Percentiles rank a stretch among this genome's conserved stretches.
These are phyloP conservation scores for Ilyonectria destructans DNA, from an alignment of 2,329 filamentous ascomycete genomes.

Conservation along the genomic window DNA sequence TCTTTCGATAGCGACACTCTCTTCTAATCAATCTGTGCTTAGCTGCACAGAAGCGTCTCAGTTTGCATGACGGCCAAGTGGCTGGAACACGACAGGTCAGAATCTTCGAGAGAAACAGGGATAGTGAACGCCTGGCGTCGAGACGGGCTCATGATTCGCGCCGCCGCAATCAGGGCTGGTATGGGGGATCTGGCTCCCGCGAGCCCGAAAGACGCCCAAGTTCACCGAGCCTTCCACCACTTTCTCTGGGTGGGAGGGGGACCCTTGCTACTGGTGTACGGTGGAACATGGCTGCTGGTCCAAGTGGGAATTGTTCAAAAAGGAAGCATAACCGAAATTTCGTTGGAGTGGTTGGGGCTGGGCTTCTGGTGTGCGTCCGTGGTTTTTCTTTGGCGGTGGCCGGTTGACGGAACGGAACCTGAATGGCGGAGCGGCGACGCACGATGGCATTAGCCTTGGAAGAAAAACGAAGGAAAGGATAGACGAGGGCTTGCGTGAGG, in stretches of 20 bases:
- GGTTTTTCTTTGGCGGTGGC: not conserved
- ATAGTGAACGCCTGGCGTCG: not conserved
- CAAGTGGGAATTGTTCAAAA: not conserved
- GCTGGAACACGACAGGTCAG: not conserved
- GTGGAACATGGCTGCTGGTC: not conserved
- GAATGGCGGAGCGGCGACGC: not conserved
- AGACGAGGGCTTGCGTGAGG: conserved; percentile 2
- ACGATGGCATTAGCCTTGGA: not conserved
- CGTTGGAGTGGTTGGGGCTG: not conserved
- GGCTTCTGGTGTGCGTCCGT: not conserved
- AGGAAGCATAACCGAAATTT: not conserved
- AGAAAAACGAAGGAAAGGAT: not conserved
- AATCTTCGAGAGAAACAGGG: not conserved
- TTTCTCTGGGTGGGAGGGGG: too few relatives aligned
- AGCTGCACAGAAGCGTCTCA: not conserved
- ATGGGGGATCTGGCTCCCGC: conserved; percentile 1
- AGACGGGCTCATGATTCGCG: not conserved
- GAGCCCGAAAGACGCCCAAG: not conserved
- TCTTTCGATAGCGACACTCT: not conserved
- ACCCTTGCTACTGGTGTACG: not conserved
- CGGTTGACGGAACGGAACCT: not conserved
- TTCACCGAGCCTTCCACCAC: not conserved
- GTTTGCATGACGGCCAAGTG: not conserved
- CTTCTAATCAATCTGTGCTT: not conserved
- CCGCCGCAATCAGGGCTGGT: not conserved